Conservation (phyloP, 139 green algal genomes). For the Chlorella sp. region DNA sequence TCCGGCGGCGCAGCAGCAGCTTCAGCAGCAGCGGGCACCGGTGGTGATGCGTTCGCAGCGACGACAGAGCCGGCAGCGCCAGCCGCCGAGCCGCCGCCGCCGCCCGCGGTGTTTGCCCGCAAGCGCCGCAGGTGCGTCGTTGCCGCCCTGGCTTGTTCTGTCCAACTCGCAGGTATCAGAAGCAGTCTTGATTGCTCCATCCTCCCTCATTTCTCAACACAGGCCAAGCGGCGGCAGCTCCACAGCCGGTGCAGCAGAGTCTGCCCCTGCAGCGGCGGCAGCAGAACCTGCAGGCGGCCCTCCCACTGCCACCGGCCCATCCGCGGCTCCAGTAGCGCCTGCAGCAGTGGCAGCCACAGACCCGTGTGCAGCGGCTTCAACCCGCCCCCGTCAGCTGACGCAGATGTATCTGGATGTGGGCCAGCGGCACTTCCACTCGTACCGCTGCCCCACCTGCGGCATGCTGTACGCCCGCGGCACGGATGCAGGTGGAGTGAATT, state of each 20-base stretch:
- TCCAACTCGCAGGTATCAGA: too few species aligned
- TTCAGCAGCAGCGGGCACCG: not conserved
- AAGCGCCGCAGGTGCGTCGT: not conserved
- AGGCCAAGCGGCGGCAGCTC: not conserved
- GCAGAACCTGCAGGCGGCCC: not conserved
- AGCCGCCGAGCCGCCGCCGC: not conserved
- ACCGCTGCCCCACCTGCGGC: conserved; percentile 49
- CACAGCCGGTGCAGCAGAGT: not conserved
- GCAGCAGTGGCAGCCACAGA: conserved; percentile 3
- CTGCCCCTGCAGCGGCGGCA: not conserved
- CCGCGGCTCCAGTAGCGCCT: not conserved
- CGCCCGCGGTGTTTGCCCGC: not conserved
- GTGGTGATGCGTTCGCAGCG: not conserved
- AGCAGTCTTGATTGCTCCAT: too few species aligned
- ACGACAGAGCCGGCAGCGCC: not conserved
- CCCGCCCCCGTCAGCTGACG: not conserved
- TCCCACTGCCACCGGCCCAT: not conserved
- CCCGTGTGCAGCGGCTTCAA: not conserved
- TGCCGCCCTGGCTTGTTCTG: too few species aligned
- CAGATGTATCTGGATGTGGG: conserved; percentile 57
- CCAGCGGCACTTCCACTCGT: conserved; percentile 57
- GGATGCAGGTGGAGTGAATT: conserved; percentile 9
- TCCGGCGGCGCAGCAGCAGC: not conserved
- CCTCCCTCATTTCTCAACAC: not conserved
- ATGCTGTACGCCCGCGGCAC: conserved; percentile 56